Base-by-base conservation (phyloP, 441 rosid genomes). In the Cnidoscolus chayamansa region DNA sequence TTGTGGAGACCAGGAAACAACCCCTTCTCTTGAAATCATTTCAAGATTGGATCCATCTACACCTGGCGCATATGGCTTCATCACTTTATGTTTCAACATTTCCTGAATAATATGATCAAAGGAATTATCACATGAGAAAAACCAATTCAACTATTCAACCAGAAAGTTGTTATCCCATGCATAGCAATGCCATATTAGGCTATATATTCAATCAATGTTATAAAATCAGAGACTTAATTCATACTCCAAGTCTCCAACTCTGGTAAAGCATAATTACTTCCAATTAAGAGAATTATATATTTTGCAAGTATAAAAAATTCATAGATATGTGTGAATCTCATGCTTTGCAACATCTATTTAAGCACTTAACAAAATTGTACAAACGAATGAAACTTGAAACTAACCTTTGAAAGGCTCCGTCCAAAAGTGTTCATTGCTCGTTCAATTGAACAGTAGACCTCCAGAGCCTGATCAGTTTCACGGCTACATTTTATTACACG, bases 61-160 rank as follows among this genome's bases (percentile, higher is more conserved):
- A 12, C 74, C 69, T 1, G 99, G 95, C 8, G 96, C 81, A 81
- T 95, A 95, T 57, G 98, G 99, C 79, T 85, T 89, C 68, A 83
- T 86, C 68, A 89, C 97, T 82, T 85, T 87, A 83, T 82, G 83
- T 83, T 88, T 93, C 81, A 67, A 84, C 83, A 81, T 63, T 70
- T 90, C 97, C 98, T 93, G 87, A 53, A 84, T 25, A 65, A 54
- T 45, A 68, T 55, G 58, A 25, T 49, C 67, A 73, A 8, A 30
- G 40, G 40, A 48, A 50, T 65, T 51, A 70, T 2, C 9, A 63
- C 49, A 49, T 45, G 59, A 57, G 61, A 58, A 65, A 67, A 53
- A 35, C 17, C 55, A 45, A 16, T 50, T 25, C 59, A 51, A 45
- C 50, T 1, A 35, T 13, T 48, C 54, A 55, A 61, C 48, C 10